These are phyloP conservation scores for Dalechampia spathulata DNA, from an alignment of 441 rosid species.

Conservation along the genomic window DNA sequence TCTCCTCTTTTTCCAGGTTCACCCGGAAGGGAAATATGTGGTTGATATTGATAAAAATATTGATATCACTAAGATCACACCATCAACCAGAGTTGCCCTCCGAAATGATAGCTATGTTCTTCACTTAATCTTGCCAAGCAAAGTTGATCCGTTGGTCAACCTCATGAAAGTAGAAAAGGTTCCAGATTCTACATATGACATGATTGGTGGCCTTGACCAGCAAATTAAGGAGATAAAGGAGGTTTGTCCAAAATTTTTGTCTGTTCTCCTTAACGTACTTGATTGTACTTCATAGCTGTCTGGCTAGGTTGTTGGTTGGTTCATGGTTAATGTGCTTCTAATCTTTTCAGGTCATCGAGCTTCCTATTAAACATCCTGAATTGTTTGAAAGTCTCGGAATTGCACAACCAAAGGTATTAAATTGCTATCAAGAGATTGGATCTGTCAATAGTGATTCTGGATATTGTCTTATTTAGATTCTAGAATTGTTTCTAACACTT, in stretches of 20 bases:
- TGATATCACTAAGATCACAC: conserved; percentile 88
- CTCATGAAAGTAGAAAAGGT: conserved; percentile 98
- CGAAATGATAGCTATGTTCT: conserved; percentile 98
- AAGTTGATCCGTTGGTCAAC: conserved; percentile 89
- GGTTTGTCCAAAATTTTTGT: conserved; percentile 26
- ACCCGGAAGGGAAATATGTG: conserved; percentile 97
- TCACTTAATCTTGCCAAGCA: conserved; percentile 88
- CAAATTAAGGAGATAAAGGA: conserved; percentile 96
- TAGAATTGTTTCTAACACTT: background rate
- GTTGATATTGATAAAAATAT: conserved; percentile 93
- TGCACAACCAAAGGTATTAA: conserved; percentile 83
- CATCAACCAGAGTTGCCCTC: conserved; percentile 97
- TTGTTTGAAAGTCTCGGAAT: conserved; percentile 93
- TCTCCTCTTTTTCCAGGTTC: conserved; percentile 52
- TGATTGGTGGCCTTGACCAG: conserved; percentile 96
- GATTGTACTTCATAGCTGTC: background rate
- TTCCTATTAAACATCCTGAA: conserved; percentile 81
- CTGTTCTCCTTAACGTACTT: background rate
- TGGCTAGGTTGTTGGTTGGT: conserved; percentile 5
- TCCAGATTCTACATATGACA: conserved; percentile 94
- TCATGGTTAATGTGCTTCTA: background rate
- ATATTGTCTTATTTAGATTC: background rate
- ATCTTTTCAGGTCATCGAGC: conserved; percentile 77
- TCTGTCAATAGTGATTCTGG: conserved; percentile 1
- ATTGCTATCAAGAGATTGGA: background rate